Evolutionary conservation across 257 asterid genomes (phyloP).

Genomic region (Euphrasia confusa): DNA sequence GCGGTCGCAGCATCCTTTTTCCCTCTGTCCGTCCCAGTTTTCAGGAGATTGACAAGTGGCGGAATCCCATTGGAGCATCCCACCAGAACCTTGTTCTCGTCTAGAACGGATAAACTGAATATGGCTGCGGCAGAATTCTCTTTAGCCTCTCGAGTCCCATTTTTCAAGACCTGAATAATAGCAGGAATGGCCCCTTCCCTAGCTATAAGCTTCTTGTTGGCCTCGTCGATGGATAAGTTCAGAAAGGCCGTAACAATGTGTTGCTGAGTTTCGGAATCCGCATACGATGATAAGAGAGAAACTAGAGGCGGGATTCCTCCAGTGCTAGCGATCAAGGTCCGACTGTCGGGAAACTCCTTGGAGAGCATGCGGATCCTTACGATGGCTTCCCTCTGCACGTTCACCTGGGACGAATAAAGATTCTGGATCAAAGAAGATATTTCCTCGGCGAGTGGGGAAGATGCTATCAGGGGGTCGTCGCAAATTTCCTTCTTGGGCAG

Average conservation of each 20-base stretch:
- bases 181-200: conserved; percentile 57
- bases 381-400: conserved; percentile 39
- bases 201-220: conserved; percentile 50
- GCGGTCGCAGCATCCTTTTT: conserved; percentile 61
- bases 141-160: conserved; percentile 51
- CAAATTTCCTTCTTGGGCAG: conserved; percentile 41
- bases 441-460: conserved; percentile 49
- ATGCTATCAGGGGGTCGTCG: conserved; percentile 39
- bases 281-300: conserved; percentile 30
- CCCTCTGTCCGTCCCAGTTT: conserved; percentile 50
- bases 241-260: conserved; percentile 53
- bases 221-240: conserved; percentile 48
- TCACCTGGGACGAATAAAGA: conserved; percentile 33
- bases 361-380: conserved; percentile 51
- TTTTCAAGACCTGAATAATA: conserved; percentile 39
- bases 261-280: conserved; percentile 47
- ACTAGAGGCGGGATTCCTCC: conserved; percentile 65
- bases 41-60: conserved; percentile 43
- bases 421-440: conserved; percentile 37
- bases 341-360: conserved; percentile 57
- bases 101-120: conserved; percentile 53
- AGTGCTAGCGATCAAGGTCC: conserved; percentile 44
- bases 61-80: conserved; percentile 51
- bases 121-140: conserved; percentile 66
- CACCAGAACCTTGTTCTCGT: conserved; percentile 51